Evolutionary conservation across 1,139 yeast genomes (phyloP).

Genomic region (Zygosaccharomyces pseudobailii): DNA sequence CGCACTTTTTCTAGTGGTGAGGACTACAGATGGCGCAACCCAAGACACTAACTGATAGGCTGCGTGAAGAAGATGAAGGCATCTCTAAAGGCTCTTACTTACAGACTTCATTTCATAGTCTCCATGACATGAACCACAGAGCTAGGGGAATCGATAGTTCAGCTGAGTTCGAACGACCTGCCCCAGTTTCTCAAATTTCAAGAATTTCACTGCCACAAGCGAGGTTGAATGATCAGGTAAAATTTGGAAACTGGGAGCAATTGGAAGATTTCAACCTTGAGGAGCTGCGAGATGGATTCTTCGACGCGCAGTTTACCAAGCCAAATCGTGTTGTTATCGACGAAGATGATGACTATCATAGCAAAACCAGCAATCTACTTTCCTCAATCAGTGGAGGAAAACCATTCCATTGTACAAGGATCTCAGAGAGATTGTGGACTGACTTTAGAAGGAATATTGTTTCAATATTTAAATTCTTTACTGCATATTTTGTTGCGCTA

Average conservation of each 20-base stretch:
- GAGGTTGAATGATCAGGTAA: constrained; percentile 29
- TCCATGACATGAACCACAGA: constrained; percentile 13
- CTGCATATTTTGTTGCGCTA: constrained; percentile 40
- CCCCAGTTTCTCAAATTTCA: constrained; percentile 17
- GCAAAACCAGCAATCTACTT: not conserved
- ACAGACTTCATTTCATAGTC: constrained; percentile 23
- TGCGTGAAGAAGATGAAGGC: constrained; percentile 1
- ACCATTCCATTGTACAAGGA: not conserved
- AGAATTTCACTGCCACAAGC: constrained; percentile 35
- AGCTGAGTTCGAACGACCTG: not conserved
- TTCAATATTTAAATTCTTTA: constrained; percentile 36
- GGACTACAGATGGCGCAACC: not conserved
- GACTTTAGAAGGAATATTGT: constrained; percentile 6
- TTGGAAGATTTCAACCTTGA: constrained; percentile 38
- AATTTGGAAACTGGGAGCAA: constrained; percentile 27
- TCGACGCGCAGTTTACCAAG: constrained; percentile 43
- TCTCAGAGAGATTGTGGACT: constrained; percentile 2
- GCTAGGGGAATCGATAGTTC: not conserved
- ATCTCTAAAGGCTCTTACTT: constrained; percentile 28
- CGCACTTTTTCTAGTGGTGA: not conserved
- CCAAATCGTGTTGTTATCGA: constrained; percentile 21
- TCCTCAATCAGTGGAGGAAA: not conserved
- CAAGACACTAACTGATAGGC: not conserved
- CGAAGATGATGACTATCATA: constrained; percentile 12
- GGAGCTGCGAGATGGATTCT: constrained; percentile 45